These are phyloP conservation scores for Sugiyamaella pinicola DNA, from an alignment of 1,139 yeast species.

Conservation along the genomic window DNA sequence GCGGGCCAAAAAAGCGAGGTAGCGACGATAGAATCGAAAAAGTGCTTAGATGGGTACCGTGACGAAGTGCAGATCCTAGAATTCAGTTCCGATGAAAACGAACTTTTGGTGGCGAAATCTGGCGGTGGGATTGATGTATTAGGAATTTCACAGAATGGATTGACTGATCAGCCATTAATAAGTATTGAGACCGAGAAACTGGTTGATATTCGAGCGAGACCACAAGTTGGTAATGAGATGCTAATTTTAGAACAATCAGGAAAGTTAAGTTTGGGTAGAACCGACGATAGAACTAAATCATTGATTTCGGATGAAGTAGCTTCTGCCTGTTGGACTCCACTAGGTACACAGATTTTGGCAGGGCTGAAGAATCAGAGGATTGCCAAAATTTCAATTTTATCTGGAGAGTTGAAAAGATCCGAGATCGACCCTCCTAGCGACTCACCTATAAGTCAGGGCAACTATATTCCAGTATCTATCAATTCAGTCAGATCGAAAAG, in stretches of 20 bases:
- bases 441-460: background rate
- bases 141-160: constrained; percentile 1
- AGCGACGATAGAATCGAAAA: constrained; percentile 1
- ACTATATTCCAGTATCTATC: constrained; percentile 20
- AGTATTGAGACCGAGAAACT: constrained; percentile 15
- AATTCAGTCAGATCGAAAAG: constrained; percentile 30
- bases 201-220: constrained; percentile 28
- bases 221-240: constrained; percentile 29
- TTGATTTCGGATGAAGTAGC: constrained; percentile 27
- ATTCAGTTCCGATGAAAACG: constrained; percentile 31
- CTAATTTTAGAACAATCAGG: constrained; percentile 32
- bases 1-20: constrained; percentile 10
- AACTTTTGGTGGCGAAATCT: constrained; percentile 23
- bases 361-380: constrained; percentile 33
- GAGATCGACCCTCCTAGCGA: constrained; percentile 9
- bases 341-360: constrained; percentile 41
- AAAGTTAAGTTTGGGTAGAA: constrained; percentile 5
- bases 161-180: background rate
- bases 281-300: constrained; percentile 1
- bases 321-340: constrained; percentile 42
- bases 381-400: background rate
- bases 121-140: constrained; percentile 24
- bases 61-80: constrained; percentile 23
- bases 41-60: constrained; percentile 1
- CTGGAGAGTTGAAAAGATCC: constrained; percentile 4